Conservation (phyloP, 2,329 filamentous ascomycete species). For the Colletotrichum musicola region DNA sequence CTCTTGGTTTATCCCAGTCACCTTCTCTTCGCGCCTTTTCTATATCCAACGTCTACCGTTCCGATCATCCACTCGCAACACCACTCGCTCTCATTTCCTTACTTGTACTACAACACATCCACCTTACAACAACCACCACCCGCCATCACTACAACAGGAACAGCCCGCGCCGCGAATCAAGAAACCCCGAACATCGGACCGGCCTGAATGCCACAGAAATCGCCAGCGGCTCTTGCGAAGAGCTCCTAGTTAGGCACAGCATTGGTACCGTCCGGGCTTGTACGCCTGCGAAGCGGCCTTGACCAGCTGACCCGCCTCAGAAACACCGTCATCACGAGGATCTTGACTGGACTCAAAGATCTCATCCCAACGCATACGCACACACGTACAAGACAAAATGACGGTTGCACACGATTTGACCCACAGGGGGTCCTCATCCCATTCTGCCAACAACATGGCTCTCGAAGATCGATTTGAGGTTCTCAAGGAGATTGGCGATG, state of each 20-base stretch:
- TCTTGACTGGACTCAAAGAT: conserved; percentile 41
- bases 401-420: conserved; percentile 81
- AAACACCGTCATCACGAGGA: conserved; percentile 36
- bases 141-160: neutral
- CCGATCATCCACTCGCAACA: conserved; percentile 31
- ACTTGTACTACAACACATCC: conserved; percentile 21
- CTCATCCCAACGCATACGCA: conserved; percentile 14
- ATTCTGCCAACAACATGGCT: conserved; percentile 66
- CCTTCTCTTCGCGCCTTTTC: conserved; percentile 31
- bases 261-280: conserved; percentile 42
- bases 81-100: conserved; percentile 25
- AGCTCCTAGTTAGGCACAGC: conserved; percentile 47
- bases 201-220: conserved; percentile 53
- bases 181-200: conserved; percentile 12
- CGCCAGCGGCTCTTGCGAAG: conserved; percentile 52
- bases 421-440: conserved; percentile 73
- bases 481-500: conserved; percentile 97
- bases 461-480: conserved; percentile 97
- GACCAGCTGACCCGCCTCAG: conserved; percentile 38
- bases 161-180: neutral
- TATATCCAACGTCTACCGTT: conserved; percentile 36
- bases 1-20: conserved; percentile 40
- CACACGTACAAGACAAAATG: conserved; percentile 66
- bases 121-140: neutral
- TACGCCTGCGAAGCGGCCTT: conserved; percentile 41